Evolutionary conservation across 257 asterid species (phyloP), one percentile per base, ranked within the genome.

Genomic region (Voacanga thouarsii): DNA sequence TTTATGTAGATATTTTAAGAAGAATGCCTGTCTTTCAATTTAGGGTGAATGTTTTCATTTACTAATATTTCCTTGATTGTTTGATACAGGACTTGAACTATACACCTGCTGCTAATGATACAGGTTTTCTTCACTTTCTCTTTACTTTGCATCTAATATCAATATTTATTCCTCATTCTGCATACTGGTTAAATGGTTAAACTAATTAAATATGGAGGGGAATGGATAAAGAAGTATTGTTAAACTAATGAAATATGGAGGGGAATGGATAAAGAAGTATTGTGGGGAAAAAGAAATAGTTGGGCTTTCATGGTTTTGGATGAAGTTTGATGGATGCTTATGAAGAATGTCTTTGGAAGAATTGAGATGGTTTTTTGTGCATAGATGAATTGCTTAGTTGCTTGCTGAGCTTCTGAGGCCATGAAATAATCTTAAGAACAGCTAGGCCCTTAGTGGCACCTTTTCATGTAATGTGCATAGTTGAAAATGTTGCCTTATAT

Each of bases 81-180:
- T 78, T 83, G 84, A 24, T 87, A 89, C 96, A 93, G 98, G 97
- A 79, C 50, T 65, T 82, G 65, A 79, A 84, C 69, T 86, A 83
- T 81, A 80, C 88, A 28, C 86, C 87, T 67, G 85, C 84, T 56
- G 92, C 83, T 64, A 74, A 86, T 63, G 96, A 93, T 82, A 90
- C 97, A 91, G 98, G 98, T 91, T 80, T 78, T 66, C 66, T 56
- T 80, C 81, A 80, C 72, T 70, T 57, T 28, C 68, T 71, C 57
- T 65, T 72, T 74, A 23, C 71, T n/a, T 72, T 71, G 67, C 41
- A 73, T 24, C 51, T 1, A 3, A n/a, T 21, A 68, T 68, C 51
- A 41, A 41, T 68, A 68, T 37, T 39, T 68, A 39, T 41, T n/a
- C 49, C 9, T 2, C 33, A 3, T 21, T 23, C 7, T 68, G 26